Conservation (phyloP, 2,329 filamentous ascomycete genomes). For the Calonectria leucothoes region DNA sequence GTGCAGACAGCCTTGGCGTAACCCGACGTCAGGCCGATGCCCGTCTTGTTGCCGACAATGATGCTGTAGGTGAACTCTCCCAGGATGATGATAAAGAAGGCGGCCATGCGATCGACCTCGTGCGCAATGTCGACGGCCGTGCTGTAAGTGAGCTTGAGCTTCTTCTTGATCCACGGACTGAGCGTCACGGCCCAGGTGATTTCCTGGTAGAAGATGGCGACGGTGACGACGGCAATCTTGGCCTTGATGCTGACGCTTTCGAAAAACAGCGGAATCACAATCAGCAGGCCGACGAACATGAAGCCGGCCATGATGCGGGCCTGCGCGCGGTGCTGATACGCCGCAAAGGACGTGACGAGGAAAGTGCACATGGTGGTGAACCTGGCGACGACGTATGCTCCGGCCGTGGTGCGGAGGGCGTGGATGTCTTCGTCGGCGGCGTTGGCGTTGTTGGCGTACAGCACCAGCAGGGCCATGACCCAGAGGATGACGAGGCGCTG, state of each 20-base stretch:
- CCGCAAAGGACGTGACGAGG: slow-evolving; percentile 57
- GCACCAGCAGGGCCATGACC: slow-evolving; percentile 61
- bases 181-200: slow-evolving; percentile 56
- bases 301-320: slow-evolving; percentile 56
- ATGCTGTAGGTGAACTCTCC: slow-evolving; percentile 62
- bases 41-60: slow-evolving; percentile 59
- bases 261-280: slow-evolving; percentile 57
- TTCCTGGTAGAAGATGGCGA: slow-evolving; percentile 56
- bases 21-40: slow-evolving; percentile 55
- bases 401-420: slow-evolving; percentile 58
- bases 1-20: slow-evolving; percentile 60
- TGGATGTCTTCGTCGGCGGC: slow-evolving; percentile 54
- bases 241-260: slow-evolving; percentile 52
- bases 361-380: slow-evolving; percentile 54
- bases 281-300: slow-evolving; percentile 53
- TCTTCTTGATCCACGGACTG: slow-evolving; percentile 55
- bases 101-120: slow-evolving; percentile 61
- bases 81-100: slow-evolving; percentile 64
- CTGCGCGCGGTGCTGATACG: slow-evolving; percentile 59
- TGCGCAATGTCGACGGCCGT: slow-evolving; percentile 62
- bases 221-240: slow-evolving; percentile 56
- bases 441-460: slow-evolving; percentile 61
- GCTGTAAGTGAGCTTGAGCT: slow-evolving; percentile 56
- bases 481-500: slow-evolving; percentile 61
- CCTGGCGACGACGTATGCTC: slow-evolving; percentile 59